These are phyloP conservation scores for Rhodotorula sphaerocarpa DNA, from an alignment of 768 basidiomycete genomes.

Conservation along the genomic window DNA sequence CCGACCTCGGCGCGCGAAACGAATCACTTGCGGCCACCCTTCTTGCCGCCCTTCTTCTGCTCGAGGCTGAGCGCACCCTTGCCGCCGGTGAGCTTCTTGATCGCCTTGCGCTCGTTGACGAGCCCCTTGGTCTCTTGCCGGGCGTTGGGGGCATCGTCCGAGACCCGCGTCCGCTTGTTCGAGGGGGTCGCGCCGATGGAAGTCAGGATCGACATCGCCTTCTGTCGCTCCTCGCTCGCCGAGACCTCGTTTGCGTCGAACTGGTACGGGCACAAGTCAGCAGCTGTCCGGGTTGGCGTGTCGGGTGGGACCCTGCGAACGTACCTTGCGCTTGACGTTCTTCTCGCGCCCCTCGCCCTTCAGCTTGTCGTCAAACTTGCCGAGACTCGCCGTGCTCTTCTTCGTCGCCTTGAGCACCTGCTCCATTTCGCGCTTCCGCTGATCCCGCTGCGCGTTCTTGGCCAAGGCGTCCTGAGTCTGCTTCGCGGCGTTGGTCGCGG, in stretches of 20 bases:
- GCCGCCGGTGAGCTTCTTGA: slow-evolving; percentile 43
- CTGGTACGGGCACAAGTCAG: slow-evolving; percentile 45
- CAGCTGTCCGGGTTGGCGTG: background rate
- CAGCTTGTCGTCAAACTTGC: slow-evolving; percentile 75
- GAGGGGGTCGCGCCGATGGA: slow-evolving; percentile 56
- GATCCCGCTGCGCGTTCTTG: slow-evolving; percentile 42
- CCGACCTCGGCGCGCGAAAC: too few species aligned
- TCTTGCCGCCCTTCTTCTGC: slow-evolving; percentile 21
- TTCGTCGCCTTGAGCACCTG: slow-evolving; percentile 66
- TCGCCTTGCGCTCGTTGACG: slow-evolving; percentile 81
- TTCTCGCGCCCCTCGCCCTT: slow-evolving; percentile 81
- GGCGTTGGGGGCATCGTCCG: slow-evolving; percentile 46
- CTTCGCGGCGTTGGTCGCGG: slow-evolving; percentile 43
- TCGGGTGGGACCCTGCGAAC: too few species aligned
- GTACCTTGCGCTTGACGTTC: slow-evolving; percentile 86
- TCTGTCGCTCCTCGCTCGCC: slow-evolving; percentile 58
- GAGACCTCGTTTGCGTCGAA: slow-evolving; percentile 75
- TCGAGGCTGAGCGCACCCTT: slow-evolving; percentile 25
- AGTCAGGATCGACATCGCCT: slow-evolving; percentile 65
- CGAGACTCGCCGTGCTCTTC: slow-evolving; percentile 87
- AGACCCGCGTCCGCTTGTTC: slow-evolving; percentile 55
- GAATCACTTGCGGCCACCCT: slow-evolving; percentile 8
- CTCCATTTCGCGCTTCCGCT: slow-evolving; percentile 67
- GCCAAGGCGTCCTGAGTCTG: slow-evolving; percentile 35
- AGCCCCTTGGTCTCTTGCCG: slow-evolving; percentile 47